Conservation (phyloP, 1,139 yeast genomes). For the Protomyces arabidopsidicola region DNA sequence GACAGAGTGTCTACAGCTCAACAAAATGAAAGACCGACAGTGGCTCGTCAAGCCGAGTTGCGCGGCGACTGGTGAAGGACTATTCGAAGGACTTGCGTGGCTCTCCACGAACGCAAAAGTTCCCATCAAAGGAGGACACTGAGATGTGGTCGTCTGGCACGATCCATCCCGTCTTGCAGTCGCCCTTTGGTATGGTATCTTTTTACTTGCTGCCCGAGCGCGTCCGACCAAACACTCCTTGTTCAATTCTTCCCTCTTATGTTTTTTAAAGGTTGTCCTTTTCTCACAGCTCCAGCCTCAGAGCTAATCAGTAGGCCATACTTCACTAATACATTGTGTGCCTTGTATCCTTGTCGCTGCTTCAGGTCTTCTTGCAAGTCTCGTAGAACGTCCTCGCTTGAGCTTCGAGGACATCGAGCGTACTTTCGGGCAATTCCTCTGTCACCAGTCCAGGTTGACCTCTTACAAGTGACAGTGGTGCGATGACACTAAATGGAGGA, state of each 20-base stretch:
- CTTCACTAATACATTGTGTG: not conserved
- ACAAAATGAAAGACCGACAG: conserved; percentile 78
- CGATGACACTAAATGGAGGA: conserved; percentile 55
- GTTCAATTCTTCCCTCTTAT: not conserved
- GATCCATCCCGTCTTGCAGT: not conserved
- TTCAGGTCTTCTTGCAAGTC: not conserved
- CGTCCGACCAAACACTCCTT: not conserved
- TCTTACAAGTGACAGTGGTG: conserved; percentile 54
- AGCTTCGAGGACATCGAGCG: conserved; percentile 39
- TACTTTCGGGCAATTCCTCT: conserved; percentile 41
- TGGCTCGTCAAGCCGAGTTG: conserved; percentile 89
- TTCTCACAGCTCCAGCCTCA: not conserved
- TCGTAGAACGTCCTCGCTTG: conserved; percentile 33
- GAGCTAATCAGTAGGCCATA: not conserved
- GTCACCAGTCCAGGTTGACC: conserved; percentile 30
- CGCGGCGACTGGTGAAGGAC: conserved; percentile 88
- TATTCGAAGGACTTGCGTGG: conserved; percentile 65
- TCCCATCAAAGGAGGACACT: conserved; percentile 14
- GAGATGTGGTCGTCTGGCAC: not conserved
- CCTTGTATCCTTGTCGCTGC: not conserved
- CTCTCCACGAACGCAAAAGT: conserved; percentile 17
- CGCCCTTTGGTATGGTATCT: too few relatives aligned
- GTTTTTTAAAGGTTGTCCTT: not conserved
- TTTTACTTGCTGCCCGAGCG: too few relatives aligned
- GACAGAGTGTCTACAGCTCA: conserved; percentile 77